Base-by-base conservation (phyloP, 306 rosid species). In the Ceratonia siliqua region DNA sequence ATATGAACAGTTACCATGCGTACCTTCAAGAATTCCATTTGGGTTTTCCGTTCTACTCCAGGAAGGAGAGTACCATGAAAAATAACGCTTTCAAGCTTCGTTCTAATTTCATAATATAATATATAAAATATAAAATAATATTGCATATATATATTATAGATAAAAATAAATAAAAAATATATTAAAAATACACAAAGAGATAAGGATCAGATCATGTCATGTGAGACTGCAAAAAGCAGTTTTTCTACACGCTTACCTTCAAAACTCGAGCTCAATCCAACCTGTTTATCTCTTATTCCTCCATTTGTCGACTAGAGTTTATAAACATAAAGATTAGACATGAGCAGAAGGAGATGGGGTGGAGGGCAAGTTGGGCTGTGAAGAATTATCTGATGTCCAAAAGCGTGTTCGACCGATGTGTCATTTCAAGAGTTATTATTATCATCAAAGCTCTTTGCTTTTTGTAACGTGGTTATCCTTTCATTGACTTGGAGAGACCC, bases 1-100 rank as follows among this genome's bases (percentile, higher is more conserved):
- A 49, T n/a, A 3, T 41, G 77, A 74, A 85, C 58, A 74, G 87
- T 83, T 18, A 18, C 21, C 12, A 62, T 2, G 74, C 69, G 76
- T 67, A 68, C 78, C 74, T 55, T 56, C 20, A 24, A 13, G 36
- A 42, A 39, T 45, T 42, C 15, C 27, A 45, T 38, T 70, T 32
- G 33, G 55, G 21, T 39, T 41, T 56, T 20, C 18, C 9, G 50
- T 33, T 76, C 75, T 12, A 2, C 36, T 17, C 5, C n/a, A 18
- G 10, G 33, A 3, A 38, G 58, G 54, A 30, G 59, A 72, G 80
- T 68, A 77, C 81, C 77, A 71, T 76, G 6, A 67, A 79, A 83
- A 79, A 77, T 70, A 64, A 25, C 77, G 82, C 79, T 53, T 46
- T 13, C 4, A 65, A 68, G 58, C 77, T 68, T 45, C 69, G 54